Conservation (phyloP, 2,329 filamentous ascomycete species). For the Lachnellula subtilissima region DNA sequence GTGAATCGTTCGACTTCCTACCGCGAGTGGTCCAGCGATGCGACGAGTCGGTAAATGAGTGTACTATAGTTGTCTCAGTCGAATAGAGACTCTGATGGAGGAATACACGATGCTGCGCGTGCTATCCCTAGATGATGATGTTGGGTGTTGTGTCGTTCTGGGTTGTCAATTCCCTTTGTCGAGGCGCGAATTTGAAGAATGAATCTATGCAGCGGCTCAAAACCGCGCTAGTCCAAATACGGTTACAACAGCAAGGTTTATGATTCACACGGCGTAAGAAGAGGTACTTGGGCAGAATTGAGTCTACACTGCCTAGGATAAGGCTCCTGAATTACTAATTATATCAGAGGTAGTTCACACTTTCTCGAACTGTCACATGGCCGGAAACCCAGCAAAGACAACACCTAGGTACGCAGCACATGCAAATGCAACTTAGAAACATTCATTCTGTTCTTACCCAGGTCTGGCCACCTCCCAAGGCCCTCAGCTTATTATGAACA, state of each 20-base stretch:
- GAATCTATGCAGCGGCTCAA: neutral
- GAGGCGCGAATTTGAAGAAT: constrained; percentile 1
- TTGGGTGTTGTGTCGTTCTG: constrained; percentile 7
- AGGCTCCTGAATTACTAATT: too few species aligned
- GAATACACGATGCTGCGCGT: constrained; percentile 31
- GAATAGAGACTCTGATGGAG: constrained; percentile 27
- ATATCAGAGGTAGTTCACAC: too few species aligned
- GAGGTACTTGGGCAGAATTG: too few species aligned
- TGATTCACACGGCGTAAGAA: too few species aligned
- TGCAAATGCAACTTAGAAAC: too few species aligned
- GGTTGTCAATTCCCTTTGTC: constrained; percentile 1
- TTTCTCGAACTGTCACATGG: too few species aligned
- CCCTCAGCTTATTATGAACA: neutral
- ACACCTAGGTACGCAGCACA: too few species aligned
- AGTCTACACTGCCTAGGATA: too few species aligned
- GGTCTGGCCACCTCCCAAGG: neutral
- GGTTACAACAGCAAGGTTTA: too few species aligned
- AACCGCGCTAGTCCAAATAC: too few species aligned
- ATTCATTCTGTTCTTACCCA: neutral
- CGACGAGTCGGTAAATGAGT: constrained; percentile 22
- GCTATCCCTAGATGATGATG: constrained; percentile 28
- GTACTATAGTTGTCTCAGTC: constrained; percentile 26
- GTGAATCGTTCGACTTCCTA: constrained; percentile 21
- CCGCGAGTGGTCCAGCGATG: constrained; percentile 21
- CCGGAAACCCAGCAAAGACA: too few species aligned